Base-by-base conservation (phyloP, 768 basidiomycete species). In the Hygrocybe punicea region DNA sequence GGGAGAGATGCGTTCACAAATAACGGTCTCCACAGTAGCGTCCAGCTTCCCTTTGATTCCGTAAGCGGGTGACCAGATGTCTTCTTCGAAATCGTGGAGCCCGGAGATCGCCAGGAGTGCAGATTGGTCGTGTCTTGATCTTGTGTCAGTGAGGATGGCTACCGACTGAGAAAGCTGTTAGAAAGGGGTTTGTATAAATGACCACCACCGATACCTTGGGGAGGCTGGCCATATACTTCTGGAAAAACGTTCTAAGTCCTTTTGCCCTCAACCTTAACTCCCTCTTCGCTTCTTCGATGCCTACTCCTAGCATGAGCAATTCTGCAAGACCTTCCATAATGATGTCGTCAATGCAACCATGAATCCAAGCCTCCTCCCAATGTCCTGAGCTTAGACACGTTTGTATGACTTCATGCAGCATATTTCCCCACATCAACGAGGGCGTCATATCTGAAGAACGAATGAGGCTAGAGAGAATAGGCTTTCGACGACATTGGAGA, bases 21-120 rank as follows among this genome's bases (percentile, higher is more conserved):
- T 78, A 33, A 84, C 69, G 0, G 84, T 83, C 59, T 90, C 78
- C 2, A 98, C 84, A 2, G 89, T 93, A 1, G 90, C 96, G 63
- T 99, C 97, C 19, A 98, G 76, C 72, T 98, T 98, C 21, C 97
- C 97, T 69, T 95, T 96, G 35, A 99, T 76, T 1, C 97, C 97
- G 64, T 91, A 96, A 2, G 84, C 87, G 0, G 97, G 96, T 1
- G 93, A 95, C 89, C 92, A 97, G 61, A 99, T 96, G 62, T 98
- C 94, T 67, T 99, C 97, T 75, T 99, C 97, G 40, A 96, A 81
- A 56, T 93, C 94, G 59, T 92, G 81, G 4, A 97, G 71, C 25
- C 85, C 76, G 5, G 82, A 76, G 48, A 99, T 84, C 0, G 91
- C 89, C 0, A 97, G 78, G 9, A 81, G 73, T 1, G 85, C 80